Base-by-base conservation (phyloP, 208 protist genomes). In the Leishmania arabica region DNA sequence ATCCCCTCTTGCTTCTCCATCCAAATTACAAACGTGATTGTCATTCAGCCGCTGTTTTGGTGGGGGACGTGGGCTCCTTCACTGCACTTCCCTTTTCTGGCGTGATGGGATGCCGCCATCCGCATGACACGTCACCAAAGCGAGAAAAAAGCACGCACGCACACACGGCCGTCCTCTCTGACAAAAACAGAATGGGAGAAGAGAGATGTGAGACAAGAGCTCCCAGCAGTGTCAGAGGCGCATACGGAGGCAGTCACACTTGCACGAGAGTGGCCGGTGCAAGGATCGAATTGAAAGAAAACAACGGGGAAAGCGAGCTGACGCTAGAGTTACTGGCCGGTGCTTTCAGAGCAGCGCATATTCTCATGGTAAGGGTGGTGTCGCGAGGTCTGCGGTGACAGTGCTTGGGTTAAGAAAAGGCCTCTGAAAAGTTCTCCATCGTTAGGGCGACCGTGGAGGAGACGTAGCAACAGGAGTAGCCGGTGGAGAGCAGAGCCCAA, bases 1-100 rank as follows among this genome's bases (percentile, higher is more conserved):
- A 99, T 99, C 85, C 99, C 96, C 1, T 98, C 98, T 65, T 99
- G 97, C 82, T 98, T 99, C 81, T 99, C 99, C 2, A 99, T 97
- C 4, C 99, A 80, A 60, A 99, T 81, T 49, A 99, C 84, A 89
- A 99, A 99, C 78, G 98, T 92, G 58, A 99, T 99, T 21, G 83
- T 77, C 87, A 92, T 27, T n/a, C 66, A 13, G 13, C 6, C 21
- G 66, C 40, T 42, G 15, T 9, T 13, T 17, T 27, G 49, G 21
- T 31, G 7, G 66, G 4, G 24, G 2, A 31, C 42, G 8, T 8
- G 92, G 37, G 40, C 21, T 4, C 45, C 31, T 58, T 45, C 19
- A 54, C 31, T 1, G 5, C 21, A 24, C 0, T 37, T 4, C 27
- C n/a, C 9, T 54, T 75, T 58, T 54, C 47, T 58, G 42, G 70